Evolutionary conservation across 2,329 filamentous ascomycete species (phyloP).

Genomic region (Calonectria pteridis): DNA sequence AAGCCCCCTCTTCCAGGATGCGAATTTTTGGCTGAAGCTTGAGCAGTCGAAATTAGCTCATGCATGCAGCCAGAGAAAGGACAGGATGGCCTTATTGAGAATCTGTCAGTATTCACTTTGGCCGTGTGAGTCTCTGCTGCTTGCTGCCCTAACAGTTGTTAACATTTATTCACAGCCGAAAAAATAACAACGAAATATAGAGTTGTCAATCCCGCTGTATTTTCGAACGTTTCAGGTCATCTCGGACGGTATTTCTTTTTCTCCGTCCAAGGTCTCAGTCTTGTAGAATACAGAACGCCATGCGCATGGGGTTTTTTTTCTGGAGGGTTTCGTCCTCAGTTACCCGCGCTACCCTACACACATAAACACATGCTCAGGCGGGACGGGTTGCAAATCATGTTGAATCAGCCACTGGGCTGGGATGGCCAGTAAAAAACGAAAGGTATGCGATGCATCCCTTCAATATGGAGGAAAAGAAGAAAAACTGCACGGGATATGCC

Average conservation of each 20-base stretch:
- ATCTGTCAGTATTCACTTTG: neutral
- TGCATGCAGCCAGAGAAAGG: neutral
- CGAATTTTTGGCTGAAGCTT: neutral
- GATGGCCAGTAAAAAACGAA: neutral
- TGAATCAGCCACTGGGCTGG: neutral
- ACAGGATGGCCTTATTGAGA: neutral
- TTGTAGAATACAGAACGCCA: neutral
- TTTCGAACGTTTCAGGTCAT: neutral
- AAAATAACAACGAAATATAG: neutral
- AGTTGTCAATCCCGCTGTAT: neutral
- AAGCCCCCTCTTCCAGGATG: neutral
- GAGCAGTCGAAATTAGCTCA: neutral
- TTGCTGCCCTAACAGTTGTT: neutral
- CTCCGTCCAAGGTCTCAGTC: neutral
- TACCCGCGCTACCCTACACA: neutral
- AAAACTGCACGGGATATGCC: neutral
- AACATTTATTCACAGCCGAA: neutral
- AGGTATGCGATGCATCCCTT: neutral
- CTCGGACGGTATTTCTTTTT: constrained; percentile 7
- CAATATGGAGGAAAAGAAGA: neutral
- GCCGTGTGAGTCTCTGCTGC: neutral
- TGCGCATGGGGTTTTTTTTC: neutral
- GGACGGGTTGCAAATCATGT: neutral
- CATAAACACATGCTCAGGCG: neutral
- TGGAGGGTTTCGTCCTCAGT: neutral